These are phyloP conservation scores for Tilletia horrida DNA, from an alignment of 1,284 basidiomycete species.

Conservation along the genomic window DNA sequence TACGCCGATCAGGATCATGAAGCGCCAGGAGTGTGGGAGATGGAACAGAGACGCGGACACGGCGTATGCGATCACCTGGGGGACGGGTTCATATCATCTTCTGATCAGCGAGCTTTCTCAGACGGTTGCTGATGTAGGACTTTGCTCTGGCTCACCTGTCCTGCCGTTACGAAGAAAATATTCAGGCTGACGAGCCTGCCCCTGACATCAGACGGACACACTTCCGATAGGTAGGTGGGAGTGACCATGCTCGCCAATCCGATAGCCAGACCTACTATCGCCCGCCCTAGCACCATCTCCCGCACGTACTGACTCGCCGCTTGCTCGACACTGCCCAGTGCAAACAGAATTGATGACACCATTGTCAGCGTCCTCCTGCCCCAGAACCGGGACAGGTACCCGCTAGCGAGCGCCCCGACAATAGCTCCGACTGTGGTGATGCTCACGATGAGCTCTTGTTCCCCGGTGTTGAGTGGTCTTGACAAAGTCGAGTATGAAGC, in stretches of 20 bases:
- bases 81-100: background rate
- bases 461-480: constrained; percentile 33
- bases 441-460: constrained; percentile 46
- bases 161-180: constrained; percentile 44
- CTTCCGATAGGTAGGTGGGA: constrained; percentile 5
- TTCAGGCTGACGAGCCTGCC: constrained; percentile 44
- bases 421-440: constrained; percentile 47
- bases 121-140: background rate
- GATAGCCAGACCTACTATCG: constrained; percentile 42
- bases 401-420: constrained; percentile 36
- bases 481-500: background rate
- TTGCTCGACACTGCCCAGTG: constrained; percentile 45
- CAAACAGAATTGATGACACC: constrained; percentile 36
- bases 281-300: constrained; percentile 43
- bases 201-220: constrained; percentile 28
- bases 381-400: constrained; percentile 35
- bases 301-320: constrained; percentile 39
- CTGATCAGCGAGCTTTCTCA: background rate
- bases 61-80: constrained; percentile 36
- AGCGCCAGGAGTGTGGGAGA: constrained; percentile 44
- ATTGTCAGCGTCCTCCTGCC: constrained; percentile 45
- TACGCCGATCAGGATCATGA: constrained; percentile 43
- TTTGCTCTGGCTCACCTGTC: constrained; percentile 26
- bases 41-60: constrained; percentile 42
- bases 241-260: constrained; percentile 40